Evolutionary conservation across 805 yeast genomes (phyloP).

Genomic region (Kregervanrija delftensis): DNA sequence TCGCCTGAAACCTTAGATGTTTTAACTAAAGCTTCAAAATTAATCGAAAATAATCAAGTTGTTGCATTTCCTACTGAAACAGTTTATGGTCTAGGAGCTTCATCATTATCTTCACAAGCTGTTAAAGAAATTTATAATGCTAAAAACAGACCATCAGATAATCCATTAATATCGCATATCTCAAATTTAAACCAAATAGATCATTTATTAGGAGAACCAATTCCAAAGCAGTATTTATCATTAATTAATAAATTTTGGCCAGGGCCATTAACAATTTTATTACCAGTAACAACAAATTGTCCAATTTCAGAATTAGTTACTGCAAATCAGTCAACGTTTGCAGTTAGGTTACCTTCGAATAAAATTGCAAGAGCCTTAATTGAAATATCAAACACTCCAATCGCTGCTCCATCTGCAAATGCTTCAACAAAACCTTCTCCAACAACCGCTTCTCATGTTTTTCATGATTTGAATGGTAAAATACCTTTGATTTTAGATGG

Average conservation of each 20-base stretch:
- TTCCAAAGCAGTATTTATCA: constrained; percentile 64
- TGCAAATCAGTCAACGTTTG: constrained; percentile 83
- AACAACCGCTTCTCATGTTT: constrained; percentile 81
- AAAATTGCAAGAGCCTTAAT: constrained; percentile 89
- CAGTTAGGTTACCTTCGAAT: constrained; percentile 82
- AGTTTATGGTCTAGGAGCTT: constrained; percentile 92
- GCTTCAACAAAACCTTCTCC: constrained; percentile 95
- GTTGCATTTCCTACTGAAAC: constrained; percentile 97
- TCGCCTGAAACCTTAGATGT: constrained; percentile 48
- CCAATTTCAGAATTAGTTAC: constrained; percentile 73
- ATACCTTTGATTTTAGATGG: constrained; percentile 89
- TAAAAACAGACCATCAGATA: constrained; percentile 91
- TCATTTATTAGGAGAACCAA: constrained; percentile 44
- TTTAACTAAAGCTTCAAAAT: constrained; percentile 51
- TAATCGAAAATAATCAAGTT: constrained; percentile 45
- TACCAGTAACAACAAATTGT: constrained; percentile 48
- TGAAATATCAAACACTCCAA: constrained; percentile 74
- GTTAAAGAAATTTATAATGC: constrained; percentile 77
- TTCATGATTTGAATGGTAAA: constrained; percentile 66
- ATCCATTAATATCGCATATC: constrained; percentile 88
- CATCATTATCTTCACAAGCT: constrained; percentile 65
- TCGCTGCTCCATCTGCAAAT: constrained; percentile 98
- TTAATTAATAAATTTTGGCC: constrained; percentile 83
- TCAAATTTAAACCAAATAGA: constrained; percentile 70
- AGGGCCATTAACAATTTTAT: constrained; percentile 83